Conservation (phyloP, 2,329 filamentous ascomycete genomes). For the Myriosclerotinia duriaeana region DNA sequence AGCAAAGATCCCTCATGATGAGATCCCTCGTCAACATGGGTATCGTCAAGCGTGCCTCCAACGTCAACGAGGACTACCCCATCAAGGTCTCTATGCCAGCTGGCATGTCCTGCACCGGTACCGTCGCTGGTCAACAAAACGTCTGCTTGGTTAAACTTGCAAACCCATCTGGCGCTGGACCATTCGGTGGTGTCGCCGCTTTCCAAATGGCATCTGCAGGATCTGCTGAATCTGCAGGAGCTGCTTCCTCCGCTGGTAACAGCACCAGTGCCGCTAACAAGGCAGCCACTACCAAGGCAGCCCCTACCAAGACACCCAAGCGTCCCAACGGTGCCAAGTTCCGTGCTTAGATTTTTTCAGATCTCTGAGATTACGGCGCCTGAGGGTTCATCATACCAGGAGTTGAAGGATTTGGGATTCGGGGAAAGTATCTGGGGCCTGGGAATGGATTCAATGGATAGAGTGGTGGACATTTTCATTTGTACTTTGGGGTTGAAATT, state of each 20-base stretch:
- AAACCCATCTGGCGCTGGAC: constrained; percentile 59
- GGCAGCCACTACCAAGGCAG: not conserved
- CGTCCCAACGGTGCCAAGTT: constrained; percentile 24
- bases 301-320: constrained; percentile 1
- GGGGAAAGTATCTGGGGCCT: not conserved
- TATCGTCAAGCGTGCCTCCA: constrained; percentile 39
- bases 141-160: constrained; percentile 64
- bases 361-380: not conserved
- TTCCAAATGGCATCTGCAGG: constrained; percentile 47
- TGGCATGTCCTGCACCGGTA: constrained; percentile 57
- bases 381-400: constrained; percentile 7
- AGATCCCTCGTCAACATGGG: constrained; percentile 36
- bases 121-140: constrained; percentile 57
- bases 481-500: not conserved
- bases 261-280: not conserved
- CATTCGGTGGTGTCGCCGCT: constrained; percentile 61
- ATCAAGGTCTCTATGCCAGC: constrained; percentile 45
- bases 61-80: constrained; percentile 47
- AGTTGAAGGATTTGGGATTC: constrained; percentile 1
- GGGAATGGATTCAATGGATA: too few relatives aligned
- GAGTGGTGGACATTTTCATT: constrained; percentile 11
- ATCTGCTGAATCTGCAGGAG: constrained; percentile 19
- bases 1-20: constrained; percentile 33
- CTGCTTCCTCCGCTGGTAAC: constrained; percentile 10
- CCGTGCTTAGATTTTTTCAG: constrained; percentile 20